Base-by-base conservation (phyloP, 1,284 basidiomycete genomes). In the Apiotrichum siamense region DNA sequence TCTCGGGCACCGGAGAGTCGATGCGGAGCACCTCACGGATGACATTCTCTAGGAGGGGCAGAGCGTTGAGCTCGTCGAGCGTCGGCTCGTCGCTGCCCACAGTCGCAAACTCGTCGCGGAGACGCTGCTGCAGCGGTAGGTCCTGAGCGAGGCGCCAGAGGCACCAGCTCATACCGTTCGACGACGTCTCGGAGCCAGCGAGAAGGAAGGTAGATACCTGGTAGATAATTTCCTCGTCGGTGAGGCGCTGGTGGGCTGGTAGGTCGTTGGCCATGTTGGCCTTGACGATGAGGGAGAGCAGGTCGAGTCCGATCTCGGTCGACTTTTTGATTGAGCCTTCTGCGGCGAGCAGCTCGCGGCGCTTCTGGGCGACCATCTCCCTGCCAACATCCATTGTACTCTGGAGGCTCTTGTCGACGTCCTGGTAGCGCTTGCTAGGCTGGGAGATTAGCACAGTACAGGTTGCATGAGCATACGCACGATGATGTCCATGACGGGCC, bases 141-240 rank as follows among this genome's bases (percentile, higher is more conserved):
- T 81, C 64, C 26, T 74, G 76, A 0, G 83, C 77, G n/a, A 89
- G 80, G 18, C 80, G 79, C 66, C 83, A 85, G 1, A 88, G 73
- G 50, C 79, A 81, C 86, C 87, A 90, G 3, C 84, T 80, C 1
- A 86, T 73, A 1, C 83, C 81, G 0, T 81, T 83, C 1, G 81
- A 81, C 0, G 83, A 85, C 0, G 88, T 90, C 66, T 90, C 87
- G 65, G 88, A 84, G 0, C 87, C 88, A 2, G 71, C 68, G 2
- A 71, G 57, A 50, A 72, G 66, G 66, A 89, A 86, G 0, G 85
- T 88, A 10, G 83, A 82, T 52, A 89, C 85, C 67, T 88, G 86
- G 53, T 80, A 83, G 18, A 84, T 73, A 3, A 86, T 80, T 62
- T 88, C 86, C 17, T 78, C 74, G 39, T 81, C 79, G 9, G 80